Base-by-base conservation (phyloP, 257 asterid genomes). In the Sherardia arvensis region DNA sequence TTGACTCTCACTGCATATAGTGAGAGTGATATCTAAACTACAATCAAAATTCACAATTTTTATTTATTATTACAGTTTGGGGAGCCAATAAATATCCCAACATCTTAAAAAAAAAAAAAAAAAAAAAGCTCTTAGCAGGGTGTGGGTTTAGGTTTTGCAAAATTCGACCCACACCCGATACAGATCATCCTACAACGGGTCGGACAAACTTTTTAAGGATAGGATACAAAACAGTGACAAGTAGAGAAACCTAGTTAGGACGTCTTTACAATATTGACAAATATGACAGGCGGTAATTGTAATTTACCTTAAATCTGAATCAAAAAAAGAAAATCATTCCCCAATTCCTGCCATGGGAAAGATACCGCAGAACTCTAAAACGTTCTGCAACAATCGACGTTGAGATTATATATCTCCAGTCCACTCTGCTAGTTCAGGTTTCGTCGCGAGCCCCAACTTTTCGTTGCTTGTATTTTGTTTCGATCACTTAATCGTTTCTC, bases 291-390 rank as follows among this genome's bases (percentile, higher is more conserved):
- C 3, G 1, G 29, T 15, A 8, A 15, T 15, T 32, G 63, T 17
- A 59, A 59, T 30, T 59, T 30, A 5, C 15, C 43, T 15, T 43
- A 43, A 18, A 49, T 49, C 47, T 32, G 36, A 30, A 59, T n/a
- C n/a, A n/a, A 15, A 30, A 45, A 7, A 36, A 4, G 55, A 47
- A 57, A 63, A 26, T 49, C 57, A 45, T 28, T 28, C 58, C 58
- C 58, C 58, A 29, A 15, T 63, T 45, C 34, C 58, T 18, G 15
- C 21, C 57, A 62, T 63, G 58, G 10, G 36, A 45, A 62, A 62
- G 38, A 30, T n/a, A 23, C 34, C 27, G 32, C 43, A 26, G 25
- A 62, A 21, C 67, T 45, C 58, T 27, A 45, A 63, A 47, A 63
- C 33, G 18, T 32, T 22, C 7, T 34, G 45, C 53, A n/a, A 36